Evolutionary conservation across 306 rosid genomes (phyloP).

Genomic region (Amphicarpaea edgeworthii): DNA sequence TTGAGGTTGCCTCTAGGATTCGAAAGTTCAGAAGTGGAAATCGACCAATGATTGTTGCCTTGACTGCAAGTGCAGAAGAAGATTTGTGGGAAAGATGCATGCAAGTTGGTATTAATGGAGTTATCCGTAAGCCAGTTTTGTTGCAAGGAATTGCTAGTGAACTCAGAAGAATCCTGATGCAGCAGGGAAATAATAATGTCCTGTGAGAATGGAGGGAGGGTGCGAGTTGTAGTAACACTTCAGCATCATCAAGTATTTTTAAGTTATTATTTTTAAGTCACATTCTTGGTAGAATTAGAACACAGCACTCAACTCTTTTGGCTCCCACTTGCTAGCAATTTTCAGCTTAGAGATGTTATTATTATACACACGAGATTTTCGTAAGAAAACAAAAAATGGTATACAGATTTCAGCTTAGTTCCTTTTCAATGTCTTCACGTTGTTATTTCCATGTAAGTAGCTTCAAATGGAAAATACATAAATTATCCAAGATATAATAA

Average conservation of each 20-base stretch:
- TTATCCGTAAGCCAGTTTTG: slow-evolving; percentile 82
- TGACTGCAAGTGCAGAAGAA: slow-evolving; percentile 77
- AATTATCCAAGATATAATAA: not conserved
- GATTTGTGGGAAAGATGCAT: slow-evolving; percentile 85
- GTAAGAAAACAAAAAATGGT: slow-evolving; percentile 52
- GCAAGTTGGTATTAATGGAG: slow-evolving; percentile 85
- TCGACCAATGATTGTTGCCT: slow-evolving; percentile 82
- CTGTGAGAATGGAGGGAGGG: slow-evolving; percentile 43
- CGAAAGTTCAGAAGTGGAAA: slow-evolving; percentile 80
- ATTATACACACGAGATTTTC: slow-evolving; percentile 59
- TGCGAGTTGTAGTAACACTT: slow-evolving; percentile 42
- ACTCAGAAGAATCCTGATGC: slow-evolving; percentile 77
- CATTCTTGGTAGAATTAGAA: slow-evolving; percentile 53
- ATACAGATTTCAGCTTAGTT: slow-evolving; percentile 70
- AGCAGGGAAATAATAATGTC: slow-evolving; percentile 76
- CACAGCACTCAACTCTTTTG: slow-evolving; percentile 49
- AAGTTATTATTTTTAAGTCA: slow-evolving; percentile 47
- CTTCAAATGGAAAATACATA: no score
- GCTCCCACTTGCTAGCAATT: slow-evolving; percentile 46
- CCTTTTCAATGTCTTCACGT: slow-evolving; percentile 30
- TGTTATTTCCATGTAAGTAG: slow-evolving; percentile 22
- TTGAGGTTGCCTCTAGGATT: slow-evolving; percentile 78
- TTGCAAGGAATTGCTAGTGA: slow-evolving; percentile 84
- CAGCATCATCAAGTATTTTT: slow-evolving; percentile 44
- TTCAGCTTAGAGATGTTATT: slow-evolving; percentile 55